Conservation (phyloP, 257 asterid species). For the Hygrophila difformis region DNA sequence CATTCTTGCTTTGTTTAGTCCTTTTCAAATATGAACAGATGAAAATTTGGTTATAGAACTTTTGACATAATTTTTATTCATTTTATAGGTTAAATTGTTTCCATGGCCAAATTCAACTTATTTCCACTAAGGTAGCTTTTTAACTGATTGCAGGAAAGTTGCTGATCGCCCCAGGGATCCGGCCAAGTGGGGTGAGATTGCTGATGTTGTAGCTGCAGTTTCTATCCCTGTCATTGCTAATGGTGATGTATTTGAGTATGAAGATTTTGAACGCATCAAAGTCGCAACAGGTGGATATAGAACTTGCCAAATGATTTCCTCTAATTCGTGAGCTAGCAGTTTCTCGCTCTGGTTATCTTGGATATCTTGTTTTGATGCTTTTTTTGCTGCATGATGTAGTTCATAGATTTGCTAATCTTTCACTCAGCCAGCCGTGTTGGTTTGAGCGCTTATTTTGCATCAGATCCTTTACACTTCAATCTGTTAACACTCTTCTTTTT, state of each 20-base stretch:
- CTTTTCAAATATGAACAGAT: too few species aligned
- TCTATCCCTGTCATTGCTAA: conserved; percentile 92
- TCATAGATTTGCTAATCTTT: too few species aligned
- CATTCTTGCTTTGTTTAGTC: not conserved
- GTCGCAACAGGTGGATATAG: conserved; percentile 55
- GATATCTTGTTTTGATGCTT: too few species aligned
- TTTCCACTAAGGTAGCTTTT: conserved; percentile 1
- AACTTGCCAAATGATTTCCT: too few species aligned
- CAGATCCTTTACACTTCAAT: not conserved
- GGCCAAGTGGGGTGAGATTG: conserved; percentile 87
- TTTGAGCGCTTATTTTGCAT: not conserved
- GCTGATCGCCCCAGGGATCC: conserved; percentile 98
- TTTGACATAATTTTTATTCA: not conserved
- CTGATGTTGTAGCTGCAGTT: conserved; percentile 79
- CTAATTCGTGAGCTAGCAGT: not conserved
- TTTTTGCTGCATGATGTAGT: too few species aligned
- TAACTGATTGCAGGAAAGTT: conserved; percentile 48
- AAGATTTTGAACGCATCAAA: conserved; percentile 71
- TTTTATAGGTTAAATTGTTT: conserved; percentile 6
- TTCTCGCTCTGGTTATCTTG: too few species aligned
- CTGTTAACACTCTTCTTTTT: not conserved
- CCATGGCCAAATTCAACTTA: conserved; percentile 1
- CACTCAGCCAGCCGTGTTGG: not conserved
- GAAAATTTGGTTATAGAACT: not conserved
- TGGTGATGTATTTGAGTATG: conserved; percentile 86